Conservation (phyloP, 345 rosid genomes). For the Euphorbia tirucalli region DNA sequence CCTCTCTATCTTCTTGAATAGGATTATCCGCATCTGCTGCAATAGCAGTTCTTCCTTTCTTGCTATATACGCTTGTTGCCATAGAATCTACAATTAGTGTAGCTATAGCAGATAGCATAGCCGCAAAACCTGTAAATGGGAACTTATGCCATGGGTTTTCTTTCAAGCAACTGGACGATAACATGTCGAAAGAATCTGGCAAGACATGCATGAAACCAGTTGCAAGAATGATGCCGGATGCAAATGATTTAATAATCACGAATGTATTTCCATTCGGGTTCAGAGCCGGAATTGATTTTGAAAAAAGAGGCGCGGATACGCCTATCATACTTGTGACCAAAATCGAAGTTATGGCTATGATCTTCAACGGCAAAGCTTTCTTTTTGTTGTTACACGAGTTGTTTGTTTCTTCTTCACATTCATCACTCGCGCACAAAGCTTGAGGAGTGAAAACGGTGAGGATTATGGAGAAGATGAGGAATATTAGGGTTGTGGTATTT, state of each 20-base stretch:
- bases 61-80: constrained; percentile 51
- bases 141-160: constrained; percentile 83
- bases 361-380: constrained; percentile 49
- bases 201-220: constrained; percentile 88
- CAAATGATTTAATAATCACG: constrained; percentile 59
- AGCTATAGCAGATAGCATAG: constrained; percentile 65
- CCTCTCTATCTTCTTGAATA: constrained; percentile 15
- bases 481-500: constrained; percentile 1
- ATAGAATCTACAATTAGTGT: constrained; percentile 67
- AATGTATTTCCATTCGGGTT: constrained; percentile 53
- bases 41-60: constrained; percentile 23
- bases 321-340: constrained; percentile 62
- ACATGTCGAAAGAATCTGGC: constrained; percentile 79
- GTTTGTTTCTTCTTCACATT: constrained; percentile 26
- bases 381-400: constrained; percentile 46
- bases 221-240: constrained; percentile 73
- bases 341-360: constrained; percentile 51
- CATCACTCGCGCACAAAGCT: constrained; percentile 21
- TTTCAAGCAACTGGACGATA: constrained; percentile 52
- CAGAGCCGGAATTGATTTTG: constrained; percentile 53
- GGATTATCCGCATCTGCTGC: constrained; percentile 9
- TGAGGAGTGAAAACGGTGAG: constrained; percentile 18
- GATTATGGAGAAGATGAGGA: constrained; percentile 19
- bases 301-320: constrained; percentile 53
- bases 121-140: constrained; percentile 73